phyloP scores from a whole-genome alignment of 495 filamentous ascomycete genomes.

The Penicillium manginii region DNA sequence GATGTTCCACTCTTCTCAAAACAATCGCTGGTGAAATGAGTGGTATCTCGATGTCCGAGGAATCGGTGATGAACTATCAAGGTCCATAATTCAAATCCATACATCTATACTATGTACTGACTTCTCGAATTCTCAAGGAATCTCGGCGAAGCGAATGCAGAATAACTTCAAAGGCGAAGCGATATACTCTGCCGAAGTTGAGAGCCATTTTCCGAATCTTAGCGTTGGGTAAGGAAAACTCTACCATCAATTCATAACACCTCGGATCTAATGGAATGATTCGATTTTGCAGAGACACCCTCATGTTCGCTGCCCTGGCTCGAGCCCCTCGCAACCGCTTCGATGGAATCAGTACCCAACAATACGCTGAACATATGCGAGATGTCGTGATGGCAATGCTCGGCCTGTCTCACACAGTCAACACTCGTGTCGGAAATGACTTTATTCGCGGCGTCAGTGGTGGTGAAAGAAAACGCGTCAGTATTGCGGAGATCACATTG shows the following conservation, averaged over 20 bases:
- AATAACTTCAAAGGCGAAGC: slow-evolving; percentile 63
- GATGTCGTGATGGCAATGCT: slow-evolving; percentile 62
- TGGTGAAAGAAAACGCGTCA: slow-evolving; percentile 75
- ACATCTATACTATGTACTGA: not conserved
- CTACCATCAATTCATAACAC: too few species aligned
- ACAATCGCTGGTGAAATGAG: slow-evolving; percentile 70
- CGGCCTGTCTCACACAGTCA: slow-evolving; percentile 54
- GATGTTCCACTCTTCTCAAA: slow-evolving; percentile 69
- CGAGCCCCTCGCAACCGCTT: slow-evolving; percentile 42
- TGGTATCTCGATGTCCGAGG: slow-evolving; percentile 50
- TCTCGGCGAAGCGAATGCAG: slow-evolving; percentile 28
- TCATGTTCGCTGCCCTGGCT: slow-evolving; percentile 59
- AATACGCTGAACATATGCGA: slow-evolving; percentile 50
- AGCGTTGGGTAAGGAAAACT: slow-evolving; percentile 45
- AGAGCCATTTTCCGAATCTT: slow-evolving; percentile 62
- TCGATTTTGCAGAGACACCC: slow-evolving; percentile 41
- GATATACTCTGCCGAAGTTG: slow-evolving; percentile 46
- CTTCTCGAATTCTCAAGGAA: not conserved
- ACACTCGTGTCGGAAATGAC: slow-evolving; percentile 63
- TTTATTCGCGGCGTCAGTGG: slow-evolving; percentile 78
- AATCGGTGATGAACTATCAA: slow-evolving; percentile 65
- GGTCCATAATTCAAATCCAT: slow-evolving; percentile 47
- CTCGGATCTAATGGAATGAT: too few species aligned
- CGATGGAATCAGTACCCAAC: slow-evolving; percentile 40
- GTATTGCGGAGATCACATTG: slow-evolving; percentile 55